These are phyloP conservation scores for Candida chilensis DNA, from an alignment of 805 yeast genomes.

Conservation along the genomic window DNA sequence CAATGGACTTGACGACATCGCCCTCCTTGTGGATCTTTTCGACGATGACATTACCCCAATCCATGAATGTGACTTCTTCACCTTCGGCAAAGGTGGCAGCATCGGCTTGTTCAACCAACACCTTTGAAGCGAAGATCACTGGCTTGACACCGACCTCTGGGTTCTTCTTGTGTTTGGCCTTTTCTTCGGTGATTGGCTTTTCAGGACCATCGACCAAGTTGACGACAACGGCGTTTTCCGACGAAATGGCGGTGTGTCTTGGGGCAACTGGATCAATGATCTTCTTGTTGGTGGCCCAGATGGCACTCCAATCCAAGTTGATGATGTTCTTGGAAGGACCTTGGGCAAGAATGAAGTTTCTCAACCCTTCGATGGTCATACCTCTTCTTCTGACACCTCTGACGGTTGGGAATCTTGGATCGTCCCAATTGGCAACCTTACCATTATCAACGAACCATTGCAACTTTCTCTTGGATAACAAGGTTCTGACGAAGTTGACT, in stretches of 20 bases:
- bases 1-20: constrained; percentile 48
- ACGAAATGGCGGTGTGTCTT: constrained; percentile 77
- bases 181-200: constrained; percentile 53
- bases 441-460: constrained; percentile 98
- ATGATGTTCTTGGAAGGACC: constrained; percentile 98
- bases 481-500: constrained; percentile 92
- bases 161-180: constrained; percentile 93
- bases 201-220: constrained; percentile 63
- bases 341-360: constrained; percentile 87
- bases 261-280: constrained; percentile 96
- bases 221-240: constrained; percentile 59
- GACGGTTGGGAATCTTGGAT: constrained; percentile 98
- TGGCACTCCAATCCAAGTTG: constrained; percentile 94
- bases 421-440: constrained; percentile 92
- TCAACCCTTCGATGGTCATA: constrained; percentile 96
- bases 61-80: constrained; percentile 97
- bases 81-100: constrained; percentile 58
- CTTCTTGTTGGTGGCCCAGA: constrained; percentile 97
- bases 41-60: constrained; percentile 93
- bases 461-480: constrained; percentile 92
- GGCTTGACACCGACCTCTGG: constrained; percentile 81
- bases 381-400: constrained; percentile 99
- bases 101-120: constrained; percentile 82
- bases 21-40: constrained; percentile 60
- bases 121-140: constrained; percentile 54